phyloP scores from a whole-genome alignment of 345 rosid species.

The Murraya koenigii region DNA sequence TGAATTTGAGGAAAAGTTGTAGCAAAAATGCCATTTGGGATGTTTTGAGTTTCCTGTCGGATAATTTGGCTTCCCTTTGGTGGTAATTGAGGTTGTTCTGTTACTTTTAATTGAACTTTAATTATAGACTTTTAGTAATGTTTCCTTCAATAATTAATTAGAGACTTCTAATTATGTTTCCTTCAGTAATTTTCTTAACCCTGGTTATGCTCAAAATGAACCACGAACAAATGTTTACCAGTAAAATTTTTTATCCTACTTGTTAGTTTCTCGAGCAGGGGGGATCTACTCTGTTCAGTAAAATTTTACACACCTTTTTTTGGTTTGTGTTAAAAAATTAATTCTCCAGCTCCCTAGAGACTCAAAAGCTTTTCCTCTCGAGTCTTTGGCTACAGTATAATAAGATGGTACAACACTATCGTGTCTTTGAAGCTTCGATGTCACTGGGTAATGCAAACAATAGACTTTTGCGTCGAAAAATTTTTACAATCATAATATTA shows the following conservation, averaged over 20 bases:
- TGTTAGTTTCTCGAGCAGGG: neutral
- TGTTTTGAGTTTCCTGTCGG: neutral
- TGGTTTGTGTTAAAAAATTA: neutral
- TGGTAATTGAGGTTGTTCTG: neutral
- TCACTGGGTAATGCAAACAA: too few relatives aligned
- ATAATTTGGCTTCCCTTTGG: neutral
- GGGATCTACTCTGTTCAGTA: neutral
- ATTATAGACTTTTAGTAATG: neutral
- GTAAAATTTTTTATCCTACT: neutral
- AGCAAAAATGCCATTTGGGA: neutral
- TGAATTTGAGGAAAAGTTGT: conserved; percentile 17
- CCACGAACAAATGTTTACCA: too few relatives aligned
- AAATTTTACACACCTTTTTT: neutral
- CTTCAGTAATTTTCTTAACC: neutral
- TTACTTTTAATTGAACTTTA: neutral
- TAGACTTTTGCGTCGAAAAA: too few relatives aligned
- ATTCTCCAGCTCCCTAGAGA: neutral
- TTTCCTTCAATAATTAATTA: conserved; percentile 3
- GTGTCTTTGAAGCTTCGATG: too few relatives aligned
- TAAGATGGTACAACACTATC: too few relatives aligned
- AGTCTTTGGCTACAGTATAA: neutral
- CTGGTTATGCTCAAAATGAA: neutral
- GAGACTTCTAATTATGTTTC: neutral
- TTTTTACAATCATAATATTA: too few relatives aligned
- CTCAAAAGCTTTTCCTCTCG: neutral